phyloP scores from a whole-genome alignment of 2,329 filamentous ascomycete genomes.

The Chrysosphaeria jannelii region DNA sequence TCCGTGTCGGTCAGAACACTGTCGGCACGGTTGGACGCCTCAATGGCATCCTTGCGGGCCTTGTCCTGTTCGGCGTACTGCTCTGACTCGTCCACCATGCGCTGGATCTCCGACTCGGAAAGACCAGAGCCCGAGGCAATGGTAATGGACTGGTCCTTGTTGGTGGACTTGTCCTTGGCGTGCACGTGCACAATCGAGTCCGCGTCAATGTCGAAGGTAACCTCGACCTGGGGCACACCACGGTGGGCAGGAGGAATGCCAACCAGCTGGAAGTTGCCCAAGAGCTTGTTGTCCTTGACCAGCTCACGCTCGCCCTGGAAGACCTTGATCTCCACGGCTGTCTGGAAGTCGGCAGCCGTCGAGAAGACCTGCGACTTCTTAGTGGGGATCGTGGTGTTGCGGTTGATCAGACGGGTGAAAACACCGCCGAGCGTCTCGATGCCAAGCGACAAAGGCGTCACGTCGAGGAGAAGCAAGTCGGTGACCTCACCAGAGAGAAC shows the following conservation, averaged over 20 bases:
- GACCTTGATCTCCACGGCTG: slow-evolving; percentile 94
- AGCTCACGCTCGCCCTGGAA: slow-evolving; percentile 96
- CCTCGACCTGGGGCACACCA: slow-evolving; percentile 97
- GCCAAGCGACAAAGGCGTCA: slow-evolving; percentile 81
- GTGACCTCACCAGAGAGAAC: slow-evolving; percentile 94
- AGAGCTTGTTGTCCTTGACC: slow-evolving; percentile 97
- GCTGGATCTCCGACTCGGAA: slow-evolving; percentile 77
- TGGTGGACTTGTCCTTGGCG: slow-evolving; percentile 91
- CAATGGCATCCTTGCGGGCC: slow-evolving; percentile 85
- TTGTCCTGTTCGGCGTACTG: slow-evolving; percentile 86
- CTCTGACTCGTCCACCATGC: slow-evolving; percentile 95
- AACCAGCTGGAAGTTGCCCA: slow-evolving; percentile 97
- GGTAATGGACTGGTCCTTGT: slow-evolving; percentile 98
- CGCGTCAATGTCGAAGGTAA: slow-evolving; percentile 93
- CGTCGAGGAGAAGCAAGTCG: slow-evolving; percentile 92
- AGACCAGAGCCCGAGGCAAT: slow-evolving; percentile 95
- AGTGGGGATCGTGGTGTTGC: slow-evolving; percentile 97
- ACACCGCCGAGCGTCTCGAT: slow-evolving; percentile 99
- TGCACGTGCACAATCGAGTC: slow-evolving; percentile 99
- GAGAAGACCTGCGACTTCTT: slow-evolving; percentile 99
- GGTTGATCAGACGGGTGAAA: slow-evolving; percentile 97
- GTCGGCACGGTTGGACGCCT: slow-evolving; percentile 92
- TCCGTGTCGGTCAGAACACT: slow-evolving; percentile 91
- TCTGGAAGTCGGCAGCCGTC: slow-evolving; percentile 98
- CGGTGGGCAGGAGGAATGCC: slow-evolving; percentile 88